These are phyloP conservation scores for Neolecta irregularis DNA, from an alignment of 1,139 yeast genomes.

Conservation along the genomic window DNA sequence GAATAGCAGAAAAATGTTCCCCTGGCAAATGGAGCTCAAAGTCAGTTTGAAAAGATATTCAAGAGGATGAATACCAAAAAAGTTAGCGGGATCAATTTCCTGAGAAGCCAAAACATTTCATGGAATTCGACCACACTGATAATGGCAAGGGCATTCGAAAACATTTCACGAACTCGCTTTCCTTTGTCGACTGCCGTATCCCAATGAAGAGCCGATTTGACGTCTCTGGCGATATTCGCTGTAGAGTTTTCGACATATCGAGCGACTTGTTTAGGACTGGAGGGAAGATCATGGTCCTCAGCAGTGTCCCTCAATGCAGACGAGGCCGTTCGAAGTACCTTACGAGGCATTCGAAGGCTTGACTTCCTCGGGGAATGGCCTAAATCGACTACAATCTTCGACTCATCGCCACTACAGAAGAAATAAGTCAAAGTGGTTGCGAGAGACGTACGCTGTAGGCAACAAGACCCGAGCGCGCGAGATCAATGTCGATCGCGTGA, in stretches of 20 bases:
- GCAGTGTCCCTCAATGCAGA: too few species aligned
- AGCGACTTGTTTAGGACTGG: too few species aligned
- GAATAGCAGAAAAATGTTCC: background rate
- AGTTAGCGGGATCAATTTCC: too few species aligned
- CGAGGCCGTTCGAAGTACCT: too few species aligned
- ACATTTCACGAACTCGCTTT: background rate
- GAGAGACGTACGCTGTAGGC: constrained; percentile 3
- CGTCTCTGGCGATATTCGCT: background rate
- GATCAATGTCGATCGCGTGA: too few species aligned
- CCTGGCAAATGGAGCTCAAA: background rate
- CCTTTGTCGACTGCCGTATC: background rate
- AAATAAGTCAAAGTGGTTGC: background rate
- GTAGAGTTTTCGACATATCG: too few species aligned
- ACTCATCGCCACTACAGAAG: constrained; percentile 1
- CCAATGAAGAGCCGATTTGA: background rate
- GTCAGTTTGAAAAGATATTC: background rate
- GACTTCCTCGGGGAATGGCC: constrained; percentile 4
- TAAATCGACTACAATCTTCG: constrained; percentile 3
- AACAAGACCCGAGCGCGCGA: constrained; percentile 7
- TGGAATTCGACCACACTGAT: background rate
- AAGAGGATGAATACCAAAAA: too few species aligned
- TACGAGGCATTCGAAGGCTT: too few species aligned
- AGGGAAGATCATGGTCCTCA: too few species aligned
- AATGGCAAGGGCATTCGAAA: background rate
- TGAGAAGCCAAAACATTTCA: background rate